Conservation (phyloP, 805 yeast species). For the Candida silvicultrix region DNA sequence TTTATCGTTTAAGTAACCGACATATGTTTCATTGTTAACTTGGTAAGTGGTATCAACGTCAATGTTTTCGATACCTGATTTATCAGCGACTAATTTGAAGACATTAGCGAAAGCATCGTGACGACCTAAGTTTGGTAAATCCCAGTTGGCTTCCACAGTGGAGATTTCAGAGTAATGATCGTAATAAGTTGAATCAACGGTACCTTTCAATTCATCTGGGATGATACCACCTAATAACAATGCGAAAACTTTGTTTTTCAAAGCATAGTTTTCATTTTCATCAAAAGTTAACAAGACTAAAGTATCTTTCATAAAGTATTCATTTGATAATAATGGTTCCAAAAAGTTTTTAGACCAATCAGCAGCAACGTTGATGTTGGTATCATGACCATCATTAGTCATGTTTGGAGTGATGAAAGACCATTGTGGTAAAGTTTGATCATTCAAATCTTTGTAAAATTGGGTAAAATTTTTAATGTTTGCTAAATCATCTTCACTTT, state of each 20-base stretch:
- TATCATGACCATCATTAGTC: slow-evolving; percentile 47
- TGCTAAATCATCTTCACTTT: slow-evolving; percentile 29
- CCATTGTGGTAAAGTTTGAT: slow-evolving; percentile 44
- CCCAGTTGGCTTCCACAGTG: slow-evolving; percentile 46
- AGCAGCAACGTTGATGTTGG: slow-evolving; percentile 39
- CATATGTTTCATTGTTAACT: slow-evolving; percentile 27
- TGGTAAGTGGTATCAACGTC: slow-evolving; percentile 28
- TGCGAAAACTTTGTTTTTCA: slow-evolving; percentile 39
- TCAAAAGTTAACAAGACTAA: slow-evolving; percentile 44
- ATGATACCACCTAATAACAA: slow-evolving; percentile 42
- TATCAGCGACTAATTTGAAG: slow-evolving; percentile 34
- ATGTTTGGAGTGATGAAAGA: slow-evolving; percentile 47
- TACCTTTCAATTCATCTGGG: slow-evolving; percentile 34
- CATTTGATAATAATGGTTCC: slow-evolving; percentile 35
- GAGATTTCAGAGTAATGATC: slow-evolving; percentile 46
- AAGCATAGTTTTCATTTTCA: slow-evolving; percentile 37
- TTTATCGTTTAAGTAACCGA: slow-evolving; percentile 27
- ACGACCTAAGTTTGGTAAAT: slow-evolving; percentile 42
- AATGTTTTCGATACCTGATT: slow-evolving; percentile 24
- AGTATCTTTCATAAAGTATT: slow-evolving; percentile 40
- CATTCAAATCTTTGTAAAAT: slow-evolving; percentile 33
- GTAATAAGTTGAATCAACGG: slow-evolving; percentile 41
- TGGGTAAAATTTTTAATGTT: slow-evolving; percentile 43
- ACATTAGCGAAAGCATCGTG: slow-evolving; percentile 45
- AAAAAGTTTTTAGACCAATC: slow-evolving; percentile 40